Evolutionary conservation across 2,329 filamentous ascomycete species (phyloP), one percentile per base, ranked within the genome.

Genomic region (Phaeoacremonium minimum): DNA sequence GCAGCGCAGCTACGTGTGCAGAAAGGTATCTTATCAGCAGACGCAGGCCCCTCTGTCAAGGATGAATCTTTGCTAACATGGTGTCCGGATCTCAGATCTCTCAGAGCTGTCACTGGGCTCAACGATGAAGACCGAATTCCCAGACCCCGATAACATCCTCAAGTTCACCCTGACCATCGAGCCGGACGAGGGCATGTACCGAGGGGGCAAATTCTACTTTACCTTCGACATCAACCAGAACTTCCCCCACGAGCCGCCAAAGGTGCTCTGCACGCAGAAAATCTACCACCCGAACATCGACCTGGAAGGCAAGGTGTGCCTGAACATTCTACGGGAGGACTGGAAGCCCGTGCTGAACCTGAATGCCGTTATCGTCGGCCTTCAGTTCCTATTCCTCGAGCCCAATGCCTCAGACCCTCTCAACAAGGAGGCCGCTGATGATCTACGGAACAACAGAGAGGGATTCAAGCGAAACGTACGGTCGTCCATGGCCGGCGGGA

Each of bases 211-310:
- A 41, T 98, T 97, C 67, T 80, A 82, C 42, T 98, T 98, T 63
- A 85, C 78, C 46, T 97, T 98, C 64, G 77, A 79, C 45, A 95
- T 98, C 68, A 89, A 87, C 63, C 86, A 91, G 57, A 93, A 86
- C 68, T 98, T 95, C 66, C 93, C 93, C 1, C 93, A 97, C 67
- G 90, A 97, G 60, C 90, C 93, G 45, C 93, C 93, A 15, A 97
- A 97, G 67, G 93, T 98, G 51, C 93, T 87, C 56, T 97, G 93
- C 68, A 85, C 83, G 50, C 87, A 98, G 66, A 97, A 95, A 73
- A 97, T 98, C 53, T 98, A 98, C 68, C 93, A 98, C 60, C 93
- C 93, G 6, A 98, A 98, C 64, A 98, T 98, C 58, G 93, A 98
- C 56, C 75, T 95, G 28, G 88, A 97, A 60, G 93, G 93, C 50